Conservation (phyloP, 1,284 basidiomycete species). For the Rhodotorula sp. region DNA sequence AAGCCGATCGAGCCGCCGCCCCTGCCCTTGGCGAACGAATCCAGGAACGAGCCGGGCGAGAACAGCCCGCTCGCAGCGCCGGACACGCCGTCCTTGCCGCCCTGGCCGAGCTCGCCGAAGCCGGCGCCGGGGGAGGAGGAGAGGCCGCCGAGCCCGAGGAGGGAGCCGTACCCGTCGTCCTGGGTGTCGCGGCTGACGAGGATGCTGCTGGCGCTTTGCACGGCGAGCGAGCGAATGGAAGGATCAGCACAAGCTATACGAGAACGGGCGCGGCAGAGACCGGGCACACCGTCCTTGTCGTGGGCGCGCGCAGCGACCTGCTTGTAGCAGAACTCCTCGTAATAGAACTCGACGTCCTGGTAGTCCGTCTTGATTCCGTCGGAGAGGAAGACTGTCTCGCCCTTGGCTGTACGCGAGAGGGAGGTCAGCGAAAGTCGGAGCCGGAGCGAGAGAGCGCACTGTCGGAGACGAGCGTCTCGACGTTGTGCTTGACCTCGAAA, state of each 20-base stretch:
- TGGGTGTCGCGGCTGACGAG: neutral
- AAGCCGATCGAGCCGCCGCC: neutral
- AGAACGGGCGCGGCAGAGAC: too few species aligned
- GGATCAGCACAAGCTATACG: neutral
- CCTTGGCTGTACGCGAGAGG: neutral
- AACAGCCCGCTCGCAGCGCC: too few species aligned
- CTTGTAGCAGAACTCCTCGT: slow-evolving; percentile 27
- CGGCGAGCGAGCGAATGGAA: neutral
- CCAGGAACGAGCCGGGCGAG: neutral
- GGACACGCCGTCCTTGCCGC: too few species aligned
- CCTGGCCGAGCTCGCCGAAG: neutral
- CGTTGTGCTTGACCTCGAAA: neutral
- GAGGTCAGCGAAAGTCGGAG: neutral
- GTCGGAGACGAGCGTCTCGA: slow-evolving; percentile 8
- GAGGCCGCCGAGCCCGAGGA: neutral
- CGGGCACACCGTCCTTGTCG: neutral
- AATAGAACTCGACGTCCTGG: slow-evolving; percentile 8
- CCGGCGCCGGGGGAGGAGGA: neutral
- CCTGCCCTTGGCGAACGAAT: neutral
- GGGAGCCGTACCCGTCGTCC: too few species aligned
- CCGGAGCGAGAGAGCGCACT: neutral
- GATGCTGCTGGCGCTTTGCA: neutral
- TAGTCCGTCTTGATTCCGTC: slow-evolving; percentile 5
- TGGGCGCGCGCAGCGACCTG: neutral
- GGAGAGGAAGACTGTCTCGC: slow-evolving; percentile 10